These are phyloP conservation scores for Gracilaria gracilis DNA, from an alignment of 23 red algal species.

Conservation along the genomic window DNA sequence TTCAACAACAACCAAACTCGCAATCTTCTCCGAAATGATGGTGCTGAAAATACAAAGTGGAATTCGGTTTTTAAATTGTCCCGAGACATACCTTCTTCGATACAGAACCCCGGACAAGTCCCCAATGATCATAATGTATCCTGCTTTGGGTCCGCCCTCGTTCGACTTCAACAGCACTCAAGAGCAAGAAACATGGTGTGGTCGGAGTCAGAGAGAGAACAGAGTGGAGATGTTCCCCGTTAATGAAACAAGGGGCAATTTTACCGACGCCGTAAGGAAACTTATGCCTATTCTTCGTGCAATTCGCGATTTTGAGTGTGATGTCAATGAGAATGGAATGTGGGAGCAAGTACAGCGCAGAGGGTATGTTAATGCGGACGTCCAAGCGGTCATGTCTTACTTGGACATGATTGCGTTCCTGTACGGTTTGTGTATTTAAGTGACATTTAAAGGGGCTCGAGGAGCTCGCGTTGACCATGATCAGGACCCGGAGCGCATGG, in stretches of 20 bases:
- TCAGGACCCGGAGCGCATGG: no score
- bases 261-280: not conserved
- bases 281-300: not conserved
- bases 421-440: not conserved
- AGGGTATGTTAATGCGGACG: not conserved
- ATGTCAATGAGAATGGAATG: not conserved
- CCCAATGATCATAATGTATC: not conserved
- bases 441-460: no score
- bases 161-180: no score
- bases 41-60: not conserved
- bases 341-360: not conserved
- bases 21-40: not conserved
- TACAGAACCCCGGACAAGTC: not conserved
- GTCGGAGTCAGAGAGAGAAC: not conserved
- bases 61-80: not conserved
- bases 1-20: not conserved
- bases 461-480: no score
- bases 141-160: not conserved
- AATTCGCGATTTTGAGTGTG: slow-evolving; percentile 5
- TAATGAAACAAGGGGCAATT: not conserved
- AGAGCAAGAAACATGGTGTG: not conserved
- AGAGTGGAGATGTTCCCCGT: slow-evolving; percentile 1
- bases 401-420: slow-evolving; percentile 1
- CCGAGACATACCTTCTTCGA: not conserved
- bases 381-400: slow-evolving; percentile 2